Percentiles rank a stretch among this genome's conserved stretches.
Conservation (phyloP, 2,329 filamentous ascomycete species). For the Phaeosphaeriaceae sp. region DNA sequence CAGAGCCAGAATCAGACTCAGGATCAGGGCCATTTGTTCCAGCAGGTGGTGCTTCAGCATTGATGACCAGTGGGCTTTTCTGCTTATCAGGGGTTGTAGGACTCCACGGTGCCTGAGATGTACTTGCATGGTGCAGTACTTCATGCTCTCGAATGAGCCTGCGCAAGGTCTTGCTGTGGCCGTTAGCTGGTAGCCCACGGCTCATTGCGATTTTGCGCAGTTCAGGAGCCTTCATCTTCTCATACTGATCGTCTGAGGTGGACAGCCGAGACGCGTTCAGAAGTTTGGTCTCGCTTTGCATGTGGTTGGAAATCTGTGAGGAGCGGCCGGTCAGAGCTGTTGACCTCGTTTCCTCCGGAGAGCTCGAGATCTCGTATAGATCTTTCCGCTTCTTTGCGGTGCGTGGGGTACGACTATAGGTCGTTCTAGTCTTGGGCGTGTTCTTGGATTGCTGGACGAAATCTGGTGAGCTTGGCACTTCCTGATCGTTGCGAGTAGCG, state of each 20-base stretch:
- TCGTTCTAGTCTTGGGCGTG: slow-evolving; percentile 2
- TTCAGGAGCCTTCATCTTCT: background rate
- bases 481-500: no score
- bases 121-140: no score
- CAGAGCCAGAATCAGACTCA: background rate
- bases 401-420: background rate
- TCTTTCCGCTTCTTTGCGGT: slow-evolving; percentile 11
- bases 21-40: background rate
- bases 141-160: no score
- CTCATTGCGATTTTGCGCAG: background rate
- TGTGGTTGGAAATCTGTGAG: slow-evolving; percentile 11
- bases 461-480: background rate
- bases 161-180: no score
- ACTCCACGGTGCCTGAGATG: no score
- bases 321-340: slow-evolving; percentile 24
- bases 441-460: background rate
- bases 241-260: background rate
- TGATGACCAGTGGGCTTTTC: slow-evolving; percentile 15
- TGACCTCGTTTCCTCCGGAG: slow-evolving; percentile 16
- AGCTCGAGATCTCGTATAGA: slow-evolving; percentile 25
- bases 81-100: background rate
- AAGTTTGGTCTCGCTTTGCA: slow-evolving; percentile 13
- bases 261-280: slow-evolving; percentile 15
- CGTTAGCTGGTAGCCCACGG: no score
- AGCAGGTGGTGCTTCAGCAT: background rate